Evolutionary conservation across 768 basidiomycete genomes (phyloP), one percentile per base, ranked within the genome.

Genomic region (Pleurotus sapidus): DNA sequence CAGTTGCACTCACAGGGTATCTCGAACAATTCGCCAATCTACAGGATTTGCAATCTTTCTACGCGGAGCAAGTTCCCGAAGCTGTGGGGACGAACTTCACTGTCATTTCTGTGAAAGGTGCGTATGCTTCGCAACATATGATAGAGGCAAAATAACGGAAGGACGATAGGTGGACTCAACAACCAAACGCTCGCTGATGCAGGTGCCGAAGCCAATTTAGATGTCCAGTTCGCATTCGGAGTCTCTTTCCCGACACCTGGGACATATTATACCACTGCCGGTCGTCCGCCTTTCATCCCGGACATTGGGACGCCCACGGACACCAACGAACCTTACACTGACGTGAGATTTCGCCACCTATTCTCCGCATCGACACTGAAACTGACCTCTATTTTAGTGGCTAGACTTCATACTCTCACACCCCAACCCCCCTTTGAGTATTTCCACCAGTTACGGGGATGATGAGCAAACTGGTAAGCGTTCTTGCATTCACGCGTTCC

Each of bases 371-470:
- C 23, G 42, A 45, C 42, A 9, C 4, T 15, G n/a, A 17, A 45
- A 15, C 51, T 54, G 15, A 50, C 15, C 20, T 14, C 5, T 5
- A 24, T 17, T 23, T 0, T 25, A 56, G 39, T 90, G 88, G 88
- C 70, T 91, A 12, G 76, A 85, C 45, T 84, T 79, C 58, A 65
- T 89, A 15, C 70, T 82, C 0, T 61, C 59, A 11, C 77, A 81
- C 17, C 50, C 70, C 12, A 66, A 73, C 40, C 67, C 79, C 3
- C 86, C 88, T 14, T 77, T 81, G 61, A 74, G 82, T 4, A 88
- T 91, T 43, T 87, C 87, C 0, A 89, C 86, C 0, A 87, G 85
- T 61, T 91, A 91, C 64, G 86, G 79, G 3, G 88, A 91, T 49
- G 79, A 84, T 57, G 89, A 91, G 55, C 87, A 88, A 64, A 84